These are phyloP conservation scores for Panus rudis DNA, from an alignment of 768 basidiomycete genomes.

Conservation along the genomic window DNA sequence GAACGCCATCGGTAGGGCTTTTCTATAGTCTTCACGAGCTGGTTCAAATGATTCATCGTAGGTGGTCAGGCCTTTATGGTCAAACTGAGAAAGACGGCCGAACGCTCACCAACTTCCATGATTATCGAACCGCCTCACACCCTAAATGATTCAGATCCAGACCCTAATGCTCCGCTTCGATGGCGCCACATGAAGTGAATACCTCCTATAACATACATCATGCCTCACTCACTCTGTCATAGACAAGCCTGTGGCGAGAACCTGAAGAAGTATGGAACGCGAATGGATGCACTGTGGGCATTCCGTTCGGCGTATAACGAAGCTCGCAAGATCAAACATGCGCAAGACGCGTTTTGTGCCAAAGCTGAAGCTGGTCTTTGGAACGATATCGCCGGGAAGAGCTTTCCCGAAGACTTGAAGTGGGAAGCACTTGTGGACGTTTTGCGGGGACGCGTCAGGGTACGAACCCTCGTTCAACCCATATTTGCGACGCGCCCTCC, in stretches of 20 bases:
- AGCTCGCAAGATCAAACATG: conserved; percentile 58
- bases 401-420: conserved; percentile 63
- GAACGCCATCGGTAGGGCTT: conserved; percentile 60
- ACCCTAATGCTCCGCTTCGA: conserved; percentile 36
- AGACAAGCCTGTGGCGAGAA: conserved; percentile 40
- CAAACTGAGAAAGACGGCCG: conserved; percentile 73
- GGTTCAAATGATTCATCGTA: conserved; percentile 19
- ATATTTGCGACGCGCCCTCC: not conserved
- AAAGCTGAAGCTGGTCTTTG: conserved; percentile 44
- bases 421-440: conserved; percentile 81
- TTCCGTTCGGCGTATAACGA: conserved; percentile 75
- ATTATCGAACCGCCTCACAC: conserved; percentile 74
- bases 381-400: conserved; percentile 27
- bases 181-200: conserved; percentile 79
- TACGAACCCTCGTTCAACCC: conserved; percentile 17
- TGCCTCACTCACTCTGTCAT: not conserved
- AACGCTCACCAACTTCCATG: conserved; percentile 75
- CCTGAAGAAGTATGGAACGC: conserved; percentile 25
- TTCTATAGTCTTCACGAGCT: conserved; percentile 11
- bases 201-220: conserved; percentile 5
- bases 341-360: conserved; percentile 68
- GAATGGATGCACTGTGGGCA: conserved; percentile 78
- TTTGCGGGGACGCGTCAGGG: conserved; percentile 82
- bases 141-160: conserved; percentile 40
- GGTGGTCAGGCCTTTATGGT: conserved; percentile 87